Percentiles rank a stretch among this genome's conserved stretches.
Conservation (phyloP, 2,329 filamentous ascomycete genomes). For the Xylaria sp. region DNA sequence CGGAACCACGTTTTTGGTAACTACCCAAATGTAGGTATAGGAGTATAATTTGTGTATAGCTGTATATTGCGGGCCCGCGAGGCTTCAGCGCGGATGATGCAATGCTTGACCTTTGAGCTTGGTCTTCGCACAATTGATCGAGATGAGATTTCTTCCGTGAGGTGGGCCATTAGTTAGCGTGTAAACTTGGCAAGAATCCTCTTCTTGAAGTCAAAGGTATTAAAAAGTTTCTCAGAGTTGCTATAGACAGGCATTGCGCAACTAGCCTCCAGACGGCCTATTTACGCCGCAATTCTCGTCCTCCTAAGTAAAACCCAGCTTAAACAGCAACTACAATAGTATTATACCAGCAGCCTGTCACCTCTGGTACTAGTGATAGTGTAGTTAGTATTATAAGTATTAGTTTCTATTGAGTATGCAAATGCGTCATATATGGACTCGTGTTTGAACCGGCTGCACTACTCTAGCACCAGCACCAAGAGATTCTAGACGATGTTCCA, state of each 20-base stretch:
- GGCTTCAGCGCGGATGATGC: too few species aligned
- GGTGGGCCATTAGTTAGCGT: too few species aligned
- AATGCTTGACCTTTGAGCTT: too few species aligned
- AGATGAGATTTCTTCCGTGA: too few species aligned
- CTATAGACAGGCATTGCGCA: background rate
- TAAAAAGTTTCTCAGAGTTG: background rate
- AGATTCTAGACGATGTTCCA: background rate
- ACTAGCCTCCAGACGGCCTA: background rate
- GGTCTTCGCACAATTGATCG: too few species aligned
- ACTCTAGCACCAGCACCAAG: background rate
- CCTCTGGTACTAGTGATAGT: background rate
- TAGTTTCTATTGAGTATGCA: slow-evolving; percentile 1
- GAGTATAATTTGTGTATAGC: too few species aligned
- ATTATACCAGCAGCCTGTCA: background rate
- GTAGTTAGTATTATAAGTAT: background rate
- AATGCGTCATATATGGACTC: background rate
- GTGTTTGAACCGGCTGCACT: background rate
- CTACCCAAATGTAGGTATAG: background rate
- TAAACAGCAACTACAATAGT: background rate
- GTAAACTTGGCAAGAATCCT: too few species aligned
- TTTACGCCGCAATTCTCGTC: background rate
- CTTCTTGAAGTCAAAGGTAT: background rate
- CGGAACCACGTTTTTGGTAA: background rate
- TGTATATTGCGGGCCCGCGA: too few species aligned
- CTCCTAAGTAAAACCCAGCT: background rate